Evolutionary conservation across 805 yeast species (phyloP), one percentile per base, ranked within the genome.

Genomic region (Pichia rugopelliculosa): DNA sequence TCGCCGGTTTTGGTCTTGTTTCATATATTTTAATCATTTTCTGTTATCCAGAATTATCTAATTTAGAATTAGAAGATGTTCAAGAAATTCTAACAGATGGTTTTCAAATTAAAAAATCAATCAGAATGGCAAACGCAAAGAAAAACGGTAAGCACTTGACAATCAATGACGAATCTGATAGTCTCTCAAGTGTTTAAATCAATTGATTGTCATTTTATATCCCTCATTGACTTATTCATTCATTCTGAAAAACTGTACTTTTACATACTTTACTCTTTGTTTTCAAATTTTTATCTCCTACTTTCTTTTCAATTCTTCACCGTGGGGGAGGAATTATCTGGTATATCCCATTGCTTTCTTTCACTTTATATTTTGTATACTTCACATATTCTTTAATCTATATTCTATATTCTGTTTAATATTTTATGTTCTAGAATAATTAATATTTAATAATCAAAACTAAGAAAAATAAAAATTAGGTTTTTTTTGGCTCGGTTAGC

Each of bases 1-100:
- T 89, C 64, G 96, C 96, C 1, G 95, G 80, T 1, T 73, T 93
- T 46, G 79, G 93, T 59, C 71, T 78, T 12, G 56, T 87, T 2
- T 80, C 97, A 1, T 76, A 83, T 62, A 55, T 87, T 3, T 80
- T 87, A 61, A 85, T 86, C 34, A 84, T 71, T 69, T 84, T 89
- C 75, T 80, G 88, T 60, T 87, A 89, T 59, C 98, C 98, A 25
- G 99, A 91, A 68, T 79, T 95, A 39, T 80, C 95, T 2, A 93
- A 93, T 41, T 75, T 91, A 61, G 89, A 87, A 58, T 73, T 91
- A 50, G 99, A 93, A 66, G 97, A 91, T 68, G 87, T 95, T 42
- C 95, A 90, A 58, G 75, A 77, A 46, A 74, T 91, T 18, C 74
- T 91, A 54, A 73, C 82, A 36, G 85, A 82, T 52, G 98, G 98